Conservation (phyloP, 768 basidiomycete genomes). For the Podaxis sp. region DNA sequence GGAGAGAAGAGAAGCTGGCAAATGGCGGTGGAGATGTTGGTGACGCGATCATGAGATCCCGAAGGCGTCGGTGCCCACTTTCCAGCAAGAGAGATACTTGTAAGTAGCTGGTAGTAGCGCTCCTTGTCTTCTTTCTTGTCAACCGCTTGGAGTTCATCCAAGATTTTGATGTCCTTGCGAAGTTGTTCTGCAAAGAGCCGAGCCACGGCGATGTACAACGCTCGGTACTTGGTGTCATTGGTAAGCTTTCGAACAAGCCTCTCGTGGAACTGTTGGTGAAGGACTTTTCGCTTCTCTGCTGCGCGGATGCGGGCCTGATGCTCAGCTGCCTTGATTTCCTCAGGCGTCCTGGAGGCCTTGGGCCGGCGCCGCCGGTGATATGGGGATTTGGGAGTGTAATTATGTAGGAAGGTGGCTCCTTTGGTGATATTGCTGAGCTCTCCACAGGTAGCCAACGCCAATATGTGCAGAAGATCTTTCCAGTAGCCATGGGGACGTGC, state of each 20-base stretch:
- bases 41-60: conserved; percentile 55
- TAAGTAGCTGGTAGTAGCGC: conserved; percentile 24
- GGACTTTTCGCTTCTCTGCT: conserved; percentile 18
- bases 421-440: conserved; percentile 33
- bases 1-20: conserved; percentile 43
- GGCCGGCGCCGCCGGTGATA: background rate
- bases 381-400: conserved; percentile 13
- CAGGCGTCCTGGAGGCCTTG: conserved; percentile 12
- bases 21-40: conserved; percentile 64
- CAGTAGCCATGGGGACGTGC: conserved; percentile 56
- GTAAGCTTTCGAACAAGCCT: conserved; percentile 37
- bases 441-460: conserved; percentile 52
- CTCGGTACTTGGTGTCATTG: conserved; percentile 45
- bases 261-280: conserved; percentile 24
- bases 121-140: conserved; percentile 22
- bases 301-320: conserved; percentile 13
- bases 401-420: conserved; percentile 26
- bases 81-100: conserved; percentile 48
- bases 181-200: conserved; percentile 56
- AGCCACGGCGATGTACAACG: conserved; percentile 59
- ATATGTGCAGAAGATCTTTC: conserved; percentile 72
- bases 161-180: conserved; percentile 38
- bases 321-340: conserved; percentile 15
- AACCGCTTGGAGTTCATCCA: conserved; percentile 32
- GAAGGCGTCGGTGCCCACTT: conserved; percentile 71